These are phyloP conservation scores for Nemania abortiva DNA, from an alignment of 2,329 filamentous ascomycete species.

Conservation along the genomic window DNA sequence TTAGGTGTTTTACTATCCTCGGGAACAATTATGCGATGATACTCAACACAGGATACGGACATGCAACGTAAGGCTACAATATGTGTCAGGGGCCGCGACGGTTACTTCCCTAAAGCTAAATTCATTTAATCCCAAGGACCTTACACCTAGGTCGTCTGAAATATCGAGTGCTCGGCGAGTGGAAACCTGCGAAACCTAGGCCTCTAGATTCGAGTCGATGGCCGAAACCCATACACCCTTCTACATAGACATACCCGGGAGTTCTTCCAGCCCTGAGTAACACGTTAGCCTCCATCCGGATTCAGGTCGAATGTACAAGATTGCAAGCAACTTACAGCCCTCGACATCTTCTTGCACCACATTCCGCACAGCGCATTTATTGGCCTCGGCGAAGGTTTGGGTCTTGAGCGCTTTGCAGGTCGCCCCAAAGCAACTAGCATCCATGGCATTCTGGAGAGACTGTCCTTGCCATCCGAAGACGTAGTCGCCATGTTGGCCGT, in stretches of 20 bases:
- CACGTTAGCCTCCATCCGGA: slow-evolving; percentile 45
- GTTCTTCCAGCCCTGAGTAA: slow-evolving; percentile 1
- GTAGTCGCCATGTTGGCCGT: not conserved
- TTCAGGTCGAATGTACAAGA: slow-evolving; percentile 21
- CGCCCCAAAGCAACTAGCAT: slow-evolving; percentile 1
- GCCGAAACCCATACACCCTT: not conserved
- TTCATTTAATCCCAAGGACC: too few relatives aligned
- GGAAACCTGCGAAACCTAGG: too few relatives aligned
- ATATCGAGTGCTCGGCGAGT: too few relatives aligned
- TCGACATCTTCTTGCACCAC: not conserved
- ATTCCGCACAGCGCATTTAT: not conserved
- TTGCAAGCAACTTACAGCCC: slow-evolving; percentile 1
- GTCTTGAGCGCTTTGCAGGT: slow-evolving; percentile 15
- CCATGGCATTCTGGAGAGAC: not conserved
- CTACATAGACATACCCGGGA: slow-evolving; percentile 11
- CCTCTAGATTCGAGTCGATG: too few relatives aligned
- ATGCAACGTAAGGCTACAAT: not conserved
- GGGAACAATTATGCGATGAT: too few relatives aligned
- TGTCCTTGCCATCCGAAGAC: not conserved
- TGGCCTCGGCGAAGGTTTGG: slow-evolving; percentile 6
- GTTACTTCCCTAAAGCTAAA: too few relatives aligned
- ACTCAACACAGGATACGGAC: not conserved
- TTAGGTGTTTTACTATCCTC: not conserved
- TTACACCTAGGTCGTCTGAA: too few relatives aligned
- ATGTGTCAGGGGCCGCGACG: not conserved